A percentile compares a stretch with the other conserved stretches of the same genome.
Evolutionary conservation across 2,329 filamentous ascomycete genomes (phyloP).

Genomic region (Lachnellula suecica): DNA sequence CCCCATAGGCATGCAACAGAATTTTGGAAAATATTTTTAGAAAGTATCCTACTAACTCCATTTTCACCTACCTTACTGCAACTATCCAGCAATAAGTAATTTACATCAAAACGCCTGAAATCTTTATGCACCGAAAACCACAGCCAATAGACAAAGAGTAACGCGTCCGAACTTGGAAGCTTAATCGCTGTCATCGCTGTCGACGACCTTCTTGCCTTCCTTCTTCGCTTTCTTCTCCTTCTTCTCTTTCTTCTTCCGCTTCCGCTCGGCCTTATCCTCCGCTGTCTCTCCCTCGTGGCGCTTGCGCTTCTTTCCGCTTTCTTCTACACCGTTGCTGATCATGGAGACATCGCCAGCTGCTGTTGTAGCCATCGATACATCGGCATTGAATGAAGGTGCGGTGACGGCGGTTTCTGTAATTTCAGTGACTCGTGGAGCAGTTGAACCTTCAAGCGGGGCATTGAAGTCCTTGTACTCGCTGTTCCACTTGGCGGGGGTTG

Average conservation of each 20-base stretch:
- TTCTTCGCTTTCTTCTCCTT: conserved; percentile 50
- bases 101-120: conserved; percentile 24
- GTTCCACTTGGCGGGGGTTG: conserved; percentile 92
- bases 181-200: conserved; percentile 48
- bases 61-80: conserved; percentile 20
- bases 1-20: too few species aligned
- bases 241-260: conserved; percentile 52
- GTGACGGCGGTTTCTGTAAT: conserved; percentile 40
- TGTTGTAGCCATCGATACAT: conserved; percentile 34
- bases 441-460: conserved; percentile 45
- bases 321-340: conserved; percentile 52
- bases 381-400: conserved; percentile 36
- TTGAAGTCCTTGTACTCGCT: conserved; percentile 89
- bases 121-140: too few species aligned
- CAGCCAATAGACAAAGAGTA: too few species aligned
- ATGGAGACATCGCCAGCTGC: conserved; percentile 38
- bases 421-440: conserved; percentile 41
- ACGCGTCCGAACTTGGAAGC: conserved; percentile 23
- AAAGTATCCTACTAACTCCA: conserved; percentile 17
- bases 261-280: conserved; percentile 58
- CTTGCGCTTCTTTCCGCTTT: conserved; percentile 72
- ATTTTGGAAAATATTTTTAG: not conserved
- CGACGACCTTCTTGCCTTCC: conserved; percentile 35
- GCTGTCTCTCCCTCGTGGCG: conserved; percentile 76
- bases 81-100: conserved; percentile 23